Base-by-base conservation (phyloP, 768 basidiomycete species). In the Suillus brevipes region DNA sequence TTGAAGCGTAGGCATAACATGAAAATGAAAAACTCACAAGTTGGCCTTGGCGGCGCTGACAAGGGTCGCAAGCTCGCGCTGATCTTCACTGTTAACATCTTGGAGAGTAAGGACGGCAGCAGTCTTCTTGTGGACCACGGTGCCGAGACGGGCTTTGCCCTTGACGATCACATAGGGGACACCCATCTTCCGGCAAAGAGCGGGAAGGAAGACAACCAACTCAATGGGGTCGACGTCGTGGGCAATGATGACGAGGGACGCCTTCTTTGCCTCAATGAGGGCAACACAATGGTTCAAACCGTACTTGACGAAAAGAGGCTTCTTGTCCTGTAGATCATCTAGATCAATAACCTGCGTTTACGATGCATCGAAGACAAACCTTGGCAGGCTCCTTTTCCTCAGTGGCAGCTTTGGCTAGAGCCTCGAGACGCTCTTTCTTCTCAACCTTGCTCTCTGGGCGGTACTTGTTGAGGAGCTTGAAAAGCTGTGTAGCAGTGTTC, bases 201-300 rank as follows among this genome's bases (percentile, higher is more conserved):
- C 95, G 64, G 97, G 97, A 66, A 99, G 86, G 90, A 94, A 99
- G 80, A 99, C 88, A 69, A 99, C 97, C 73, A 99, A 91, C 82
- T 99, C 97, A 69, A 99, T 97, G 49, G 97, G 97, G 85, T 99
- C 97, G 66, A 99, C 97, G 77, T 99, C 96, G 78, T 98, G 94
- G 43, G 92, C 95, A 70, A 99, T 97, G 80, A 95, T 87, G 69
- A 98, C 96, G 65, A 99, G 89, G 53, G 90, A 86, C 47, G 96
- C 96, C 84, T 98, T 98, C 88, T 99, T 98, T 74, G 92, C 92
- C 83, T 99, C 96, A 62, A 95, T 85, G 75, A 99, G 90, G 65
- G 94, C 95, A 69, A 98, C 94, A 70, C 87, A 87, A 84, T 98
- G 97, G 88, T 98, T 99, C 58, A 99, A 85, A 74, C 97, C 97